phyloP scores from a whole-genome alignment of 495 filamentous ascomycete species.

The Penicillium bovifimosum region DNA sequence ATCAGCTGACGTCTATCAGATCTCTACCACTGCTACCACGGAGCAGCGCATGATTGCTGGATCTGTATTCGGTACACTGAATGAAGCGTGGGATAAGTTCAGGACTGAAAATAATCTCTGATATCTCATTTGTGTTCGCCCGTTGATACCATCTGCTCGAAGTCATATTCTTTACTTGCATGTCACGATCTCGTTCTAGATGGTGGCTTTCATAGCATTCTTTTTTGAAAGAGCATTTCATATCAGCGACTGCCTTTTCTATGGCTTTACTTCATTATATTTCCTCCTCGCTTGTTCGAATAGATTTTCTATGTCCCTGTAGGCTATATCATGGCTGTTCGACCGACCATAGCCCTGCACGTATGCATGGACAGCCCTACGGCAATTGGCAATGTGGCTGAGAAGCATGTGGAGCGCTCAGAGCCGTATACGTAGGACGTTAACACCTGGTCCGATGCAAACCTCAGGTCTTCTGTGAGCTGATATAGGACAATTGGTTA shows the following conservation, averaged over 20 bases:
- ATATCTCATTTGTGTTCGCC: neutral
- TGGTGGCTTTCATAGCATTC: neutral
- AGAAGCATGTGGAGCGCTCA: no score
- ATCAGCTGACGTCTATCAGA: constrained; percentile 42
- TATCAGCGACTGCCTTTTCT: neutral
- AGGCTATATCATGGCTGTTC: neutral
- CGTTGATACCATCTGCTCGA: neutral
- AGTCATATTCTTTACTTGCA: constrained; percentile 1
- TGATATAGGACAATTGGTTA: neutral
- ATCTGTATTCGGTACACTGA: constrained; percentile 85
- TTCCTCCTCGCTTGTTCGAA: neutral
- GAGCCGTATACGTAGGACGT: no score
- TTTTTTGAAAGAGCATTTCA: neutral
- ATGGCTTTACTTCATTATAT: neutral
- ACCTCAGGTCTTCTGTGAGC: no score
- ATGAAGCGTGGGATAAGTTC: constrained; percentile 99
- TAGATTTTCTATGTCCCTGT: neutral
- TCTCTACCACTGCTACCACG: constrained; percentile 81
- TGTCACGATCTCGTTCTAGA: constrained; percentile 7
- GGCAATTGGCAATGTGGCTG: no score
- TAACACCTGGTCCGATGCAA: no score
- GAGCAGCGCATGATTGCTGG: constrained; percentile 91
- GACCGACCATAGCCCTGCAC: neutral
- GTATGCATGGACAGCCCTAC: no score
- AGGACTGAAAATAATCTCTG: constrained; percentile 72